phyloP scores from a whole-genome alignment of 2,329 filamentous ascomycete species.

The Cytospora leucostoma region DNA sequence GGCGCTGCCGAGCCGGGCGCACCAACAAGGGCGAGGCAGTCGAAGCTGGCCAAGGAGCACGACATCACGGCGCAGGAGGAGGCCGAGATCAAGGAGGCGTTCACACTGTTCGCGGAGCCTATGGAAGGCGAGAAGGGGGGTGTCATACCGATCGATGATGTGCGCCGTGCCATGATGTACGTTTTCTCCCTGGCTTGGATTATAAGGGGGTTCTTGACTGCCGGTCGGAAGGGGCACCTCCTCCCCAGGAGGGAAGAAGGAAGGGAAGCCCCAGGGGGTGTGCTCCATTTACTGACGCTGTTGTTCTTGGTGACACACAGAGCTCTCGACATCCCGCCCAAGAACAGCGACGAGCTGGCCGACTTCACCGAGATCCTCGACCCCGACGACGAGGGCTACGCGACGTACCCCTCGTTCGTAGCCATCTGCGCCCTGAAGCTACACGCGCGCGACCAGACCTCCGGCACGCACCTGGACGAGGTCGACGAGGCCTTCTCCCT shows the following conservation, averaged over 20 bases:
- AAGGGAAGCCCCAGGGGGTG: too few relatives aligned
- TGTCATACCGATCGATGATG: conserved; percentile 66
- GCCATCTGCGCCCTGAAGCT: conserved; percentile 87
- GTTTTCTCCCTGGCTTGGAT: conserved; percentile 33
- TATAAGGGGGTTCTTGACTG: neutral
- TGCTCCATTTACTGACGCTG: neutral
- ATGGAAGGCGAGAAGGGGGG: conserved; percentile 72
- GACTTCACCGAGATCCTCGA: conserved; percentile 82
- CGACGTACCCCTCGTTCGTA: conserved; percentile 79
- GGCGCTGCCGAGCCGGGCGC: conserved; percentile 34
- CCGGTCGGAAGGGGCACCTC: neutral
- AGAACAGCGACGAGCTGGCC: conserved; percentile 64
- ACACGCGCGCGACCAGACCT: conserved; percentile 58
- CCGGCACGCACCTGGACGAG: conserved; percentile 62
- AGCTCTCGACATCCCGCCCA: conserved; percentile 76
- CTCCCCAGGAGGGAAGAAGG: too few relatives aligned
- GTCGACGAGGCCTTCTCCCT: conserved; percentile 80
- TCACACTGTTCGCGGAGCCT: conserved; percentile 75
- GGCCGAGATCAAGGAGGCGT: conserved; percentile 87
- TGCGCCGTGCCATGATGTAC: conserved; percentile 73
- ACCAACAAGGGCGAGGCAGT: conserved; percentile 58
- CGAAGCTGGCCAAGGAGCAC: conserved; percentile 91
- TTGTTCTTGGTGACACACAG: conserved; percentile 45
- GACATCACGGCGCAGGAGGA: conserved; percentile 83
- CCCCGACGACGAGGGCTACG: conserved; percentile 75